phyloP scores from a whole-genome alignment of 495 filamentous ascomycete species.

The Apiosordaria backusii region DNA sequence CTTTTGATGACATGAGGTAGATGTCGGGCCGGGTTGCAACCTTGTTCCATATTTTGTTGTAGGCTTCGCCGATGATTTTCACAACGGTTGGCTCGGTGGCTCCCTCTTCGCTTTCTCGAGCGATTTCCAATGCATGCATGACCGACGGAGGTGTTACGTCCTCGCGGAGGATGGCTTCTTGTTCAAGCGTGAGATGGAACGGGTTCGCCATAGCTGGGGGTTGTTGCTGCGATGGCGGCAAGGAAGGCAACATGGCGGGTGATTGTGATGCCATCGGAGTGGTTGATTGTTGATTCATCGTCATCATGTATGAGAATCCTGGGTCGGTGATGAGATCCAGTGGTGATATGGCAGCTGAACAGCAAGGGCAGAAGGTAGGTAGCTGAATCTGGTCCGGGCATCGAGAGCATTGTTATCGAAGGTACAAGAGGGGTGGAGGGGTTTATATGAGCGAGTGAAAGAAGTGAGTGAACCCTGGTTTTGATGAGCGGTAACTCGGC shows the following conservation, averaged over 20 bases:
- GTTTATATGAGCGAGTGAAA: neutral
- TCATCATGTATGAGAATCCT: neutral
- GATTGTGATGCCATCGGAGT: neutral
- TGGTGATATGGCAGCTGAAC: neutral
- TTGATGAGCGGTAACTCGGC: neutral
- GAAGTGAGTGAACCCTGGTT: neutral
- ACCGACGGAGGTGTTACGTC: conserved; percentile 15
- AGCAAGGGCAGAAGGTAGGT: neutral
- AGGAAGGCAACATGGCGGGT: neutral
- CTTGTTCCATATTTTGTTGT: conserved; percentile 59
- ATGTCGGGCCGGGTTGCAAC: conserved; percentile 55
- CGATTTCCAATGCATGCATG: conserved; percentile 60
- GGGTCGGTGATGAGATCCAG: neutral
- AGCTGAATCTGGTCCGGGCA: neutral
- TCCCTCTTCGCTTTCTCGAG: conserved; percentile 59
- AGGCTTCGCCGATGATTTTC: conserved; percentile 52
- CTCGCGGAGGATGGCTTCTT: neutral
- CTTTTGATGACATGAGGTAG: conserved; percentile 64
- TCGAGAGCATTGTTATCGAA: neutral
- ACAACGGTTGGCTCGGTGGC: conserved; percentile 50
- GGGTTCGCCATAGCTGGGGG: neutral
- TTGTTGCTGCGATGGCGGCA: neutral
- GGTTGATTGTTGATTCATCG: neutral
- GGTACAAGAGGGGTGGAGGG: neutral
- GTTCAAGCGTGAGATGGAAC: neutral